These are phyloP conservation scores for Lophium mytilinum DNA, from an alignment of 495 filamentous ascomycete species.

Conservation along the genomic window DNA sequence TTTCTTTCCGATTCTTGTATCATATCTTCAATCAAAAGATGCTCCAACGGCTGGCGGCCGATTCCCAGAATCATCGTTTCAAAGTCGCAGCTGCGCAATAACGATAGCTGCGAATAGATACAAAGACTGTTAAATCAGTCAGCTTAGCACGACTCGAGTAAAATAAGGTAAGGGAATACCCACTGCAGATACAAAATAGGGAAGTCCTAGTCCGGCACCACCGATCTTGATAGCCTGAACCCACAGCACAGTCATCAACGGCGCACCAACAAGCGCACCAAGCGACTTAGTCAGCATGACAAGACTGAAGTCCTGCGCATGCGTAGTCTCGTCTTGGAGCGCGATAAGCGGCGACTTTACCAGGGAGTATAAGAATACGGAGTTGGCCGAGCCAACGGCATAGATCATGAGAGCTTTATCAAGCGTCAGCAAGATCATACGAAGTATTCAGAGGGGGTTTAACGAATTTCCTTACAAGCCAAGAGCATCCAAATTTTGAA, in stretches of 20 bases:
- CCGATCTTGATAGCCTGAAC: slow-evolving; percentile 18
- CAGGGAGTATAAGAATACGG: slow-evolving; percentile 24
- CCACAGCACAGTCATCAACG: slow-evolving; percentile 23
- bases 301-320: slow-evolving; percentile 23
- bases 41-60: too few relatives aligned
- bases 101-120: slow-evolving; percentile 16
- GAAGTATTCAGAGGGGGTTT: not conserved
- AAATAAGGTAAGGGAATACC: not conserved
- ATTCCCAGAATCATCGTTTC: too few relatives aligned
- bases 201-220: slow-evolving; percentile 14
- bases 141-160: not conserved
- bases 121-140: slow-evolving; percentile 1
- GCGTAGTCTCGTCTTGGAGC: slow-evolving; percentile 6
- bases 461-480: not conserved
- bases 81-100: slow-evolving; percentile 8
- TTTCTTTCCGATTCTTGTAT: too few relatives aligned
- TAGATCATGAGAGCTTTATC: slow-evolving; percentile 19
- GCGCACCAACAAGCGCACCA: slow-evolving; percentile 20
- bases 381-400: slow-evolving; percentile 23
- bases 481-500: slow-evolving; percentile 22
- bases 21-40: too few relatives aligned
- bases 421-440: not conserved
- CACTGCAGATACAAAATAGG: slow-evolving; percentile 24
- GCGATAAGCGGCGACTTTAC: slow-evolving; percentile 22
- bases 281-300: slow-evolving; percentile 21